phyloP scores from a whole-genome alignment of 1,284 basidiomycete species.

The Ustilago lituana region DNA sequence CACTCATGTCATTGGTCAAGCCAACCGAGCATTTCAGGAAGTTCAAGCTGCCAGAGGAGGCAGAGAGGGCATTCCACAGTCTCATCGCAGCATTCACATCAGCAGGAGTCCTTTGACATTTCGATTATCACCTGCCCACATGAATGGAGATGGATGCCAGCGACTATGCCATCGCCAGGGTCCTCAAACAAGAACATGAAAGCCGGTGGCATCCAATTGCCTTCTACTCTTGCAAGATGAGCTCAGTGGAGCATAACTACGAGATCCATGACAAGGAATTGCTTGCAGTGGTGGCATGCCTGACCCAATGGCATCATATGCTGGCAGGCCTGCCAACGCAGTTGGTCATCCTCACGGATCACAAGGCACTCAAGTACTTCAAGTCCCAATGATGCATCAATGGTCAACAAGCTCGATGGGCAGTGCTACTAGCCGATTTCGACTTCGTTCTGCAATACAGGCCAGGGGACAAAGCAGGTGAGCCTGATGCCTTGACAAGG shows the following conservation, averaged over 20 bases:
- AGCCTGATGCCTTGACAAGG: slow-evolving; percentile 2
- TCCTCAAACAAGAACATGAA: slow-evolving; percentile 13
- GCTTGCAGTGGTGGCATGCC: slow-evolving; percentile 13
- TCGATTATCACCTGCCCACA: slow-evolving; percentile 8
- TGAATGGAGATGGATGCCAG: slow-evolving; percentile 14
- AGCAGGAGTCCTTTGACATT: slow-evolving; percentile 6
- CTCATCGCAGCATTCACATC: slow-evolving; percentile 15
- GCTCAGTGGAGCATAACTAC: slow-evolving; percentile 19
- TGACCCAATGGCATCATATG: slow-evolving; percentile 11
- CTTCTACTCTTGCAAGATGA: slow-evolving; percentile 39
- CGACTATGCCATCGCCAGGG: slow-evolving; percentile 12
- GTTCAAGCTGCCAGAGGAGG: background rate
- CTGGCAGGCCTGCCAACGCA: slow-evolving; percentile 2
- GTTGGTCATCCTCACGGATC: slow-evolving; percentile 16
- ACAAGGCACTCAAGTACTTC: slow-evolving; percentile 24
- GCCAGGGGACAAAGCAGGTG: slow-evolving; percentile 1
- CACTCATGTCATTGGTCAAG: slow-evolving; percentile 56
- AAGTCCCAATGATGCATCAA: slow-evolving; percentile 8
- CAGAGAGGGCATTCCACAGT: background rate
- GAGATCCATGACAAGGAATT: slow-evolving; percentile 30
- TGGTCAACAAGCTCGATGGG: slow-evolving; percentile 2
- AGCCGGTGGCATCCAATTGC: slow-evolving; percentile 20
- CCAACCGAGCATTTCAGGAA: slow-evolving; percentile 6
- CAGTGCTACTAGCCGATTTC: slow-evolving; percentile 6
- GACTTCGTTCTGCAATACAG: slow-evolving; percentile 3